Percentiles rank a stretch among this genome's conserved stretches.
These are phyloP conservation scores for Thermothielavioides terrestris DNA, from an alignment of 495 filamentous ascomycete species.

Conservation along the genomic window DNA sequence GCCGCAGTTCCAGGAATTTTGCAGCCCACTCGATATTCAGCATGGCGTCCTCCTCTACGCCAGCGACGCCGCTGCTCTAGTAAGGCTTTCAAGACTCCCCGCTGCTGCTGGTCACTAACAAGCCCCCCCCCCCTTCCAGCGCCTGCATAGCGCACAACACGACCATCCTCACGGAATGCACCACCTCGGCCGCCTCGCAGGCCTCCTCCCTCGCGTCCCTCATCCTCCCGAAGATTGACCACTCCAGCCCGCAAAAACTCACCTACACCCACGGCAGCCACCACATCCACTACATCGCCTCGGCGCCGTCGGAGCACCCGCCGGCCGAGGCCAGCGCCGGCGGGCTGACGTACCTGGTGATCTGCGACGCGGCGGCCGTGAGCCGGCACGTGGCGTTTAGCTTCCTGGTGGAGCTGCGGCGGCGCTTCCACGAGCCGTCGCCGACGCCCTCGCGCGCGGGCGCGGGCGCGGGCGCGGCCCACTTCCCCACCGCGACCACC, in stretches of 20 bases:
- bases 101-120: constrained; percentile 5
- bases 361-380: constrained; percentile 59
- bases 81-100: constrained; percentile 45
- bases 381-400: constrained; percentile 87
- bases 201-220: constrained; percentile 81
- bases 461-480: no score
- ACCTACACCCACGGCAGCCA: constrained; percentile 87
- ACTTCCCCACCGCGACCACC: constrained; percentile 56
- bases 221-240: constrained; percentile 90
- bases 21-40: constrained; percentile 4
- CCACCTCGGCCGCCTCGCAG: constrained; percentile 64
- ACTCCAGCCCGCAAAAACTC: constrained; percentile 72
- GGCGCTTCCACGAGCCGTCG: constrained; percentile 77
- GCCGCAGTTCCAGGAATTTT: not conserved
- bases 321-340: constrained; percentile 50
- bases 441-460: no score
- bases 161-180: constrained; percentile 89
- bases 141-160: constrained; percentile 84
- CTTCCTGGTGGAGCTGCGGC: constrained; percentile 85
- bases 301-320: constrained; percentile 58
- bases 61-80: constrained; percentile 72
- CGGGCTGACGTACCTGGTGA: constrained; percentile 77
- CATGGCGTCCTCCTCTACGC: constrained; percentile 77
- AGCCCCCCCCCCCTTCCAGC: constrained; percentile 38
- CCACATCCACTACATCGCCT: constrained; percentile 93